Evolutionary conservation across 83 land plant species (phyloP).

Genomic region (Thuja plicata): DNA sequence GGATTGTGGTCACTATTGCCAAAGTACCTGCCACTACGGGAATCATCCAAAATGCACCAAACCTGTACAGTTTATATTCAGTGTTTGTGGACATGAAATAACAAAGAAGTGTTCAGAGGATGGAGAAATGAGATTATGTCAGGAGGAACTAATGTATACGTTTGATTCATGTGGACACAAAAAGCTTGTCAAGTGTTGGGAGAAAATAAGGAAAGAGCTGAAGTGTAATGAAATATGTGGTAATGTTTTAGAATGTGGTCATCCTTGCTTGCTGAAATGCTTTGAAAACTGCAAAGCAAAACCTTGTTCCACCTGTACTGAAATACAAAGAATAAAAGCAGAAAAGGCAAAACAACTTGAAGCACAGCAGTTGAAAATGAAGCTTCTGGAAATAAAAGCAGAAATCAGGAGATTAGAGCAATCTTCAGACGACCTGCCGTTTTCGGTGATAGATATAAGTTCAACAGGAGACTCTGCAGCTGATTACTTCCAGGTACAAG

Average conservation of each 20-base stretch:
- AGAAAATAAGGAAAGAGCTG: no score
- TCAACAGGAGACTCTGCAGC: neutral
- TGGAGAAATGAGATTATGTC: no score
- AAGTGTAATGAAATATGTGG: no score
- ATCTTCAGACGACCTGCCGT: neutral
- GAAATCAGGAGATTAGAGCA: neutral
- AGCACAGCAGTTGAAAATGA: neutral
- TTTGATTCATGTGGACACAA: no score
- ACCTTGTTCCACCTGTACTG: no score
- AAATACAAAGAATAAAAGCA: neutral
- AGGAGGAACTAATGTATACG: no score
- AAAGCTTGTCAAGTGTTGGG: no score
- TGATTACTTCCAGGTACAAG: constrained; percentile 5
- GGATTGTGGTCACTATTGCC: neutral
- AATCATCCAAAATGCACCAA: neutral
- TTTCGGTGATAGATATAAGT: neutral
- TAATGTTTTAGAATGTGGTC: no score
- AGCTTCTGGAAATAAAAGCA: neutral
- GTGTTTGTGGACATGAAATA: neutral
- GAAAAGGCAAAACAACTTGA: neutral
- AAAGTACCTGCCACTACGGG: neutral
- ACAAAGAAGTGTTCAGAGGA: neutral
- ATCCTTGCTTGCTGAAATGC: no score
- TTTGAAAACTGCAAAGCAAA: no score
- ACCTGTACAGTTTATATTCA: neutral